phyloP scores from a whole-genome alignment of 768 basidiomycete genomes.

The Podaxis sp. region DNA sequence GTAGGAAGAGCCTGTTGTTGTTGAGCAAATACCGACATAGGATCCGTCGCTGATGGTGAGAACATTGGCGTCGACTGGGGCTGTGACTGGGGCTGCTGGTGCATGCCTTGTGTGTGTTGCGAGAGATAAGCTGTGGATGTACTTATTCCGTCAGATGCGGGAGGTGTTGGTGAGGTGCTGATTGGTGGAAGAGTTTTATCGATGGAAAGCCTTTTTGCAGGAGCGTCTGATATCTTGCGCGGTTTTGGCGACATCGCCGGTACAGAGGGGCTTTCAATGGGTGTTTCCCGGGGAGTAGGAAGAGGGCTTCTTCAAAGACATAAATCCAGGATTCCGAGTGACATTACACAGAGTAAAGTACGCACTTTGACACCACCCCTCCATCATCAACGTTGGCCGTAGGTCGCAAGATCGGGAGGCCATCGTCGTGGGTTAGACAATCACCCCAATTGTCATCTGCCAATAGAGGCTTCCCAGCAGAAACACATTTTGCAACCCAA shows the following conservation, averaged over 20 bases:
- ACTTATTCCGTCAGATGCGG: neutral
- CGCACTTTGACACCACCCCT: conserved; percentile 47
- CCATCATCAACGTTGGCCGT: conserved; percentile 34
- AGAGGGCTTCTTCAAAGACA: conserved; percentile 50
- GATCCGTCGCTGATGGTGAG: neutral
- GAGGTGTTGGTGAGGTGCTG: neutral
- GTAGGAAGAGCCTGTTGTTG: conserved; percentile 6
- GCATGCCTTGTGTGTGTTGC: neutral
- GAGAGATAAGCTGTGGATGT: neutral
- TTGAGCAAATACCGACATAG: conserved; percentile 6
- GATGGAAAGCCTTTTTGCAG: neutral
- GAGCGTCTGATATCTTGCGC: neutral
- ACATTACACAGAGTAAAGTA: conserved; percentile 17
- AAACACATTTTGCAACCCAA: conserved; percentile 52
- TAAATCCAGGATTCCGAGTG: conserved; percentile 7
- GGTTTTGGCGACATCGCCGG: neutral
- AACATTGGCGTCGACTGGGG: neutral
- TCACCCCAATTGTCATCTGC: conserved; percentile 55
- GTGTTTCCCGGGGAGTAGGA: conserved; percentile 62
- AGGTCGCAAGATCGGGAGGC: conserved; percentile 25
- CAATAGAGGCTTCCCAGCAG: conserved; percentile 41
- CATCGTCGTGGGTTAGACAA: conserved; percentile 37
- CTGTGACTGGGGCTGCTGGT: neutral
- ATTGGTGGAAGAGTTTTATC: neutral
- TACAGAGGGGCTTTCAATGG: conserved; percentile 29